These are phyloP conservation scores for Schoenoplectus triqueter DNA, from an alignment of 202 grass and related monocot species.

Conservation along the genomic window DNA sequence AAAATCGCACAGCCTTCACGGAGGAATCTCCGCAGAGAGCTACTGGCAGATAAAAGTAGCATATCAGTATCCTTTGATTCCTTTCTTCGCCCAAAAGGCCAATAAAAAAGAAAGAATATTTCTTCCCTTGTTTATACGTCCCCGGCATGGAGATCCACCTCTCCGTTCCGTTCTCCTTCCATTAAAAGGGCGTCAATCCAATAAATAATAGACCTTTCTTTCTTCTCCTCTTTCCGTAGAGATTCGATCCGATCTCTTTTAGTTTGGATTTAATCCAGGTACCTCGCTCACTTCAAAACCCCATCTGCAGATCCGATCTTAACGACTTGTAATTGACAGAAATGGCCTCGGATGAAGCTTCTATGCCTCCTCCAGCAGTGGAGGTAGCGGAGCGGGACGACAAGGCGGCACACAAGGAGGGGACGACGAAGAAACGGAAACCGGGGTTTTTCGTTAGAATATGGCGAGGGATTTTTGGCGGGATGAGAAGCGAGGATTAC, in stretches of 20 bases:
- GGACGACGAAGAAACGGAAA: slow-evolving; percentile 29
- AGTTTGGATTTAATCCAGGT: slow-evolving; percentile 1
- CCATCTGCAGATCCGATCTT: slow-evolving; percentile 57
- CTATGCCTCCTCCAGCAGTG: neutral
- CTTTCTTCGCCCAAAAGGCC: too few species aligned
- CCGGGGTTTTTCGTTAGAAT: slow-evolving; percentile 57
- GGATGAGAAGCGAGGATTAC: slow-evolving; percentile 61
- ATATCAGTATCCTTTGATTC: too few species aligned
- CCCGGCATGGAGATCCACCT: neutral
- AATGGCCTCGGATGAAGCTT: slow-evolving; percentile 36
- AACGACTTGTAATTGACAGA: neutral
- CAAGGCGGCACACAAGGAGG: slow-evolving; percentile 15
- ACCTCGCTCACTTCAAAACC: neutral
- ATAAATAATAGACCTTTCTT: neutral
- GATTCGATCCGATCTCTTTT: slow-evolving; percentile 30
- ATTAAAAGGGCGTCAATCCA: slow-evolving; percentile 5
- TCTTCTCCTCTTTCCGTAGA: slow-evolving; percentile 1
- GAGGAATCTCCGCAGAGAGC: too few species aligned
- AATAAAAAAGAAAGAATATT: neutral
- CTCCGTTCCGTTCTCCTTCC: neutral
- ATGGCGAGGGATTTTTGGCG: slow-evolving; percentile 75
- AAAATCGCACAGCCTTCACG: too few species aligned
- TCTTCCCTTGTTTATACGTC: slow-evolving; percentile 29
- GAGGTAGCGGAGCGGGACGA: slow-evolving; percentile 2
- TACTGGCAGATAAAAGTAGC: too few species aligned